phyloP scores from a whole-genome alignment of 2,329 filamentous ascomycete genomes.

The Sclerotinia subarctica region DNA sequence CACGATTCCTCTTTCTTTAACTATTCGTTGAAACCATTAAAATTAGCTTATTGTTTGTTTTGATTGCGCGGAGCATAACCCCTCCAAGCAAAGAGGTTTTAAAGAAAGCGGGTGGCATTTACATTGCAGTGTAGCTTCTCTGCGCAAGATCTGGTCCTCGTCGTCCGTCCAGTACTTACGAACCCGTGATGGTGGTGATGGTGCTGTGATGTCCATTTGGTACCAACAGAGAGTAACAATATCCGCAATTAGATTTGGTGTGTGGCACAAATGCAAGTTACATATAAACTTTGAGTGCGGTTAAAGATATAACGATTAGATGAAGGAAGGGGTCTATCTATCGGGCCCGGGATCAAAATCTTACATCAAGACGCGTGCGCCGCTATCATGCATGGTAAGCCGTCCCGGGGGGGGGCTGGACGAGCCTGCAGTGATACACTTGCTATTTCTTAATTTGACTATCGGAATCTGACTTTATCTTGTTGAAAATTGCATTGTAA shows the following conservation, averaged over 20 bases:
- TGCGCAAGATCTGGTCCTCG: constrained; percentile 14
- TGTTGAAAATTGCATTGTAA: constrained; percentile 1
- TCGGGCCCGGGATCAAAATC: constrained; percentile 14
- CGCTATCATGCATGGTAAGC: constrained; percentile 2
- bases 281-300: constrained; percentile 12
- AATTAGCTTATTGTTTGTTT: neutral
- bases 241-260: constrained; percentile 17
- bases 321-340: constrained; percentile 11
- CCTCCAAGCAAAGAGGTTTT: neutral
- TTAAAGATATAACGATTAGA: constrained; percentile 16
- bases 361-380: constrained; percentile 1
- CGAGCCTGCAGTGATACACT: constrained; percentile 11
- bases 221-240: constrained; percentile 12
- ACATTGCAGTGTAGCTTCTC: constrained; percentile 17
- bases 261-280: constrained; percentile 16
- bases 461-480: constrained; percentile 3
- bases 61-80: neutral
- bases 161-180: constrained; percentile 18
- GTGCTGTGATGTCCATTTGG: constrained; percentile 11
- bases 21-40: neutral
- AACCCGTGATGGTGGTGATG: constrained; percentile 14
- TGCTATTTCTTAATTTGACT: constrained; percentile 2
- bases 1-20: constrained; percentile 15
- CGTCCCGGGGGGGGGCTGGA: constrained; percentile 10
- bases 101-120: constrained; percentile 4